Evolutionary conservation across 805 yeast species (phyloP), one percentile per base, ranked within the genome.

Genomic region (Candida chilensis): DNA sequence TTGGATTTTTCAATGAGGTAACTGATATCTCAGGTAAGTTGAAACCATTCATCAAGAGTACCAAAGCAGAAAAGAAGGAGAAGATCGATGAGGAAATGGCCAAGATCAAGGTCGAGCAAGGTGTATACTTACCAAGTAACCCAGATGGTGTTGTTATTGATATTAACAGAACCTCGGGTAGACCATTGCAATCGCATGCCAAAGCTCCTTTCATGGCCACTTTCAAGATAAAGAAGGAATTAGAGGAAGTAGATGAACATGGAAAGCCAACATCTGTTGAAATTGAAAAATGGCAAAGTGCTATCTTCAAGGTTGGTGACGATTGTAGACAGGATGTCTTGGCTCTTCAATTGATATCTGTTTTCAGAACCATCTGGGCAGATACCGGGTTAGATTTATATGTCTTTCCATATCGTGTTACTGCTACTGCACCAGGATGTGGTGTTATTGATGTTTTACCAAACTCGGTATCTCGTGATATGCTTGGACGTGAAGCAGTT

Each of bases 401-500:
- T 54, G 94, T 92, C 16, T 94, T 74, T 58, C 98, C 99, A 1
- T 73, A 92, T 55, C 64, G 96, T 40, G 98, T 92, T 16, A 88
- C 96, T 0, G 98, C 99, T 1, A 92, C 99, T 7, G 96, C 95
- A 3, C 97, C 98, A 1, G 98, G 99, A 0, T 88, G 97, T 62
- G 99, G 99, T 56, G 94, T 92, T 27, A 92, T 92, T 60, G 99
- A 94, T 52, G 98, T 94, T 19, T 67, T 92, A 40, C 98, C 98
- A 20, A 84, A 90, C 50, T 81, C 96, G 5, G 79, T 86, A 17
- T 86, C 96, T 26, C 76, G 99, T 59, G 99, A 92, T 57, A 90
- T 92, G 97, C 68, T 92, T 31, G 99, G 99, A 25, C 74, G 99
- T 47, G 99, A 92, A 50, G 98, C 98, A 1, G 98, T 92, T 17